Percentiles rank a stretch among this genome's conserved stretches.
Conservation (phyloP, 163 green algal genomes). For the Scenedesmus sp. region DNA sequence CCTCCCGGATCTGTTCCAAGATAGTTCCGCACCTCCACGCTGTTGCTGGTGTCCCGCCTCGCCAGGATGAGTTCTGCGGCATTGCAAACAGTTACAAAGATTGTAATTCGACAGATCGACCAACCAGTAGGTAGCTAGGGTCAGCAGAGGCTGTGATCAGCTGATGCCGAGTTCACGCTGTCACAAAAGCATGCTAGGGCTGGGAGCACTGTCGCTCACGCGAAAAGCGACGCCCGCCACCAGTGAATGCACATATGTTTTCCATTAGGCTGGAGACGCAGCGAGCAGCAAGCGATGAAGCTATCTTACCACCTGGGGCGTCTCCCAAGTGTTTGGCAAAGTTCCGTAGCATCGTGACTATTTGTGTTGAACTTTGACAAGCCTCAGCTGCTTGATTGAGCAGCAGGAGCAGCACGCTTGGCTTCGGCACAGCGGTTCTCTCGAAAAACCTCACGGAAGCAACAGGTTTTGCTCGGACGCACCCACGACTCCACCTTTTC, state of each 20-base stretch:
- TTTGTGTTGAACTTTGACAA: neutral
- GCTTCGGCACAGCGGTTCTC: neutral
- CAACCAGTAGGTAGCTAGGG: neutral
- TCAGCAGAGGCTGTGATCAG: neutral
- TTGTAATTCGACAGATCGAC: neutral
- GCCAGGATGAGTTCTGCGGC: conserved; percentile 23
- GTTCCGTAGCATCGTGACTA: neutral
- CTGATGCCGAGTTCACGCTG: neutral
- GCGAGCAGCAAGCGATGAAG: conserved; percentile 15
- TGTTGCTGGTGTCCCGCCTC: conserved; percentile 36
- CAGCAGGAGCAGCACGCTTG: neutral
- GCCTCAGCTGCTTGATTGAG: neutral
- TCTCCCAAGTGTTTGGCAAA: conserved; percentile 35
- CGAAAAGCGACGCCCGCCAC: conserved; percentile 42
- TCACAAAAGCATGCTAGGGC: neutral
- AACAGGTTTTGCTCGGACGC: neutral
- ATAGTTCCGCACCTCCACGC: conserved; percentile 22
- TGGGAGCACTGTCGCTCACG: conserved; percentile 28
- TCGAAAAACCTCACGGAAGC: neutral
- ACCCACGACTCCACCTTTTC: neutral
- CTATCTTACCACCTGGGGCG: conserved; percentile 36
- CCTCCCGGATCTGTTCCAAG: neutral
- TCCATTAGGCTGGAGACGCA: conserved; percentile 24
- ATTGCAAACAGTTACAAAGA: neutral
- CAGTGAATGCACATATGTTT: conserved; percentile 35